Percentiles rank a stretch among this genome's conserved stretches.
Conservation (phyloP, 192 early-diverging fungal genomes). For the Gigaspora rosea region DNA sequence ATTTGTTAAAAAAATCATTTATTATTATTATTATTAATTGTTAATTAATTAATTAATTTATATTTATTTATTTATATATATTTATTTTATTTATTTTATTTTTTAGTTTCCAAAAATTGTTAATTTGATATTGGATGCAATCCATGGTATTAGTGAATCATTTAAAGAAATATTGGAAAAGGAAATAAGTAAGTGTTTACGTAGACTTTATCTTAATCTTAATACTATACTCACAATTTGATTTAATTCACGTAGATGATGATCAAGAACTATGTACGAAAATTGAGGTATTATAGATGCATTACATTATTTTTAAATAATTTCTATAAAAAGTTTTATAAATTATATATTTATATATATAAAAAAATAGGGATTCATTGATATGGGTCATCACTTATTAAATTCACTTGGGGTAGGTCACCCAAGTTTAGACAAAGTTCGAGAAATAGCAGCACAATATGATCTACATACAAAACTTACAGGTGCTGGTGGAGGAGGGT, state of each 20-base stretch:
- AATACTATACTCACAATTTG: background rate
- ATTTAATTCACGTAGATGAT: too few species aligned
- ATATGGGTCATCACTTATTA: conserved; percentile 85
- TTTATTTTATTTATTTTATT: conserved; percentile 2
- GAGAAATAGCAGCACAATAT: conserved; percentile 59
- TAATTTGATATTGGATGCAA: conserved; percentile 67
- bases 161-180: conserved; percentile 39
- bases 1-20: background rate
- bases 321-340: background rate
- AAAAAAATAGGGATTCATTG: conserved; percentile 64
- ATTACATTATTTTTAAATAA: background rate
- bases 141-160: conserved; percentile 57
- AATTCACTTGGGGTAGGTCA: conserved; percentile 82
- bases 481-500: conserved; percentile 97
- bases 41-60: background rate
- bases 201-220: conserved; percentile 8
- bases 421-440: conserved; percentile 75
- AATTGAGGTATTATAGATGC: too few species aligned
- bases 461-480: conserved; percentile 87
- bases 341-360: background rate
- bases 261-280: too few species aligned
- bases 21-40: too few species aligned
- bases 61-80: background rate
- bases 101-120: conserved; percentile 59
- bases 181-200: conserved; percentile 27